Evolutionary conservation across 495 filamentous ascomycete genomes (phyloP), one percentile per base, ranked within the genome.

Genomic region (Hamigera avellanea): DNA sequence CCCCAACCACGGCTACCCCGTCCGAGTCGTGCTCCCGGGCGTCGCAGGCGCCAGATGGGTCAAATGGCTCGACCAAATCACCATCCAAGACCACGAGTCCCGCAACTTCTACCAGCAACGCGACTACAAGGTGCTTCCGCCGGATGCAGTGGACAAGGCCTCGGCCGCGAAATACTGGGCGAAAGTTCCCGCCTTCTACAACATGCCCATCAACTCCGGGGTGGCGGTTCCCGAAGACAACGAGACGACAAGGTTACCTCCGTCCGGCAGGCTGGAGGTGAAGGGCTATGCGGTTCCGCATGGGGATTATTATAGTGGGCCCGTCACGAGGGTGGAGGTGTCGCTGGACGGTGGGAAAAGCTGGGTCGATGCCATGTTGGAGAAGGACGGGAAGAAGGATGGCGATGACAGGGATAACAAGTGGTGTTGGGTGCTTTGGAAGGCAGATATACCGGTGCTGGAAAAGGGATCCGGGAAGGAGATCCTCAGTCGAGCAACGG

Each of bases 61-160:
- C 10, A 82, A 82, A 44, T 82, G 76, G 75, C 62, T 80, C 0
- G 70, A 66, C 47, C 65, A 64, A 14, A 76, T 82, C 36, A 70
- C 64, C 3, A 53, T 81, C 2, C 61, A 68, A 19, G 66, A 71
- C 34, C 65, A 75, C 39, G 77, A 81, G 39, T 73, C 65, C 18
- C 48, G 46, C 1, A 72, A 69, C 32, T 61, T 73, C 41, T 81
- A 76, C 59, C 74, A 79, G 46, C 63, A 69, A 10, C 62, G 59
- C 23, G 77, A 80, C 46, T 81, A 81, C 59, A 80, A 80, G 39
- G 60, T 66, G 29, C 69, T 80, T 16, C 76, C 75, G 0, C 76
- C 75, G 2, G 54, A 70, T 28, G 71, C 66, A 6, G 62, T 62
- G 1, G 61, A 77, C 52, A 50, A 44, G 2, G 57, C 62, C n/a